These are phyloP conservation scores for Macrocybe gigantea DNA, from an alignment of 768 basidiomycete genomes.

Conservation along the genomic window DNA sequence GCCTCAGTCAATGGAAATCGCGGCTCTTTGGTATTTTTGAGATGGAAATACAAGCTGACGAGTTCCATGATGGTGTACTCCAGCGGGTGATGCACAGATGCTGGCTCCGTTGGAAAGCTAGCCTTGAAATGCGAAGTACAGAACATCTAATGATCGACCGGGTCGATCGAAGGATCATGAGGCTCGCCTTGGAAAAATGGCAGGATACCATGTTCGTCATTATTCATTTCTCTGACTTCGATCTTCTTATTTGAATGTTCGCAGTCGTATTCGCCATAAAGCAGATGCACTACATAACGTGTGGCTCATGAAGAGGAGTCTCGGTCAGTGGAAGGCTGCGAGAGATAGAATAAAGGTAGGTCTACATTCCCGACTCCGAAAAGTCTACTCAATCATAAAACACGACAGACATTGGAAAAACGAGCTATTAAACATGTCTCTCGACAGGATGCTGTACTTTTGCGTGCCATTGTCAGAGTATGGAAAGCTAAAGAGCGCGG, in stretches of 20 bases:
- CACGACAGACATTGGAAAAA: constrained; percentile 43
- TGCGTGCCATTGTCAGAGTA: constrained; percentile 53
- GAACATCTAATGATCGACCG: constrained; percentile 40
- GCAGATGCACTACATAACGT: constrained; percentile 39
- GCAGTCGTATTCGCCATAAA: constrained; percentile 36
- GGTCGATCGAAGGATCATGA: constrained; percentile 43
- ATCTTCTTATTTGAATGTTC: neutral
- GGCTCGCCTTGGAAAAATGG: constrained; percentile 49
- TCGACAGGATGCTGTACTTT: constrained; percentile 51
- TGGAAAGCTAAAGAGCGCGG: constrained; percentile 70
- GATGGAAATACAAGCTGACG: constrained; percentile 46
- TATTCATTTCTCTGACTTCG: neutral
- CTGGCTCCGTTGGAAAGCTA: constrained; percentile 57
- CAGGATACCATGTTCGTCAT: constrained; percentile 15
- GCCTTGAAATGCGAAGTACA: constrained; percentile 34
- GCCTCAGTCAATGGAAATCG: constrained; percentile 49
- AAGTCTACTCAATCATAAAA: neutral
- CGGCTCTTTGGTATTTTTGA: constrained; percentile 32
- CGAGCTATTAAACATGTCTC: constrained; percentile 51
- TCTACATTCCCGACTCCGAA: neutral
- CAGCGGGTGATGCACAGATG: constrained; percentile 29
- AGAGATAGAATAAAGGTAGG: constrained; percentile 45
- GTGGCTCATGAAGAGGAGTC: constrained; percentile 35
- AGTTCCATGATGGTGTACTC: constrained; percentile 32
- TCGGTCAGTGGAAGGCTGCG: constrained; percentile 53